Percentiles rank a stretch among this genome's conserved stretches.
Conservation (phyloP, 805 yeast species). For the Pichia scutulata region DNA sequence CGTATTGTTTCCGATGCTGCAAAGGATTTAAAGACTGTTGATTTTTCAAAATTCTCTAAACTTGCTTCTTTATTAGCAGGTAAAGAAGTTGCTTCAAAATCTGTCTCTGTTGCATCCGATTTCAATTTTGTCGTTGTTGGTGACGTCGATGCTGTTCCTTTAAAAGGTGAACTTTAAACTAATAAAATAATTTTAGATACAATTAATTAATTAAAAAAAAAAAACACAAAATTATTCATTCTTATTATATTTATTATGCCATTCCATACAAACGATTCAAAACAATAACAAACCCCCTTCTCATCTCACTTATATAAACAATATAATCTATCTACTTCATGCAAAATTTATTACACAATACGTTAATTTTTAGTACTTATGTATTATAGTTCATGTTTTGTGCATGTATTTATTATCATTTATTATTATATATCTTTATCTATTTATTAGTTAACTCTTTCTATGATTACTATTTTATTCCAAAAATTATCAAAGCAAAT, state of each 20-base stretch:
- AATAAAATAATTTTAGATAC: neutral
- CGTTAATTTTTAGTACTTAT: neutral
- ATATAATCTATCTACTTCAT: neutral
- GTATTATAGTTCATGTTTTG: neutral
- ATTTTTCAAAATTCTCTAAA: slow-evolving; percentile 37
- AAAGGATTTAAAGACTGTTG: slow-evolving; percentile 36
- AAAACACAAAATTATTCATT: neutral
- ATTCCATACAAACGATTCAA: neutral
- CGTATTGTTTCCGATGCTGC: slow-evolving; percentile 55
- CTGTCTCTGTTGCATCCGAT: slow-evolving; percentile 40
- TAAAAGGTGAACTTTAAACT: slow-evolving; percentile 73
- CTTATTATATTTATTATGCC: neutral
- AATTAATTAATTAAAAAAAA: neutral
- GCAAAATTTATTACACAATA: neutral
- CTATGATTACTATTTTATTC: neutral
- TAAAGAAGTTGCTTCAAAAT: slow-evolving; percentile 27
- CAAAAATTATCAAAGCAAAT: neutral
- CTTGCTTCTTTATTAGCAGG: slow-evolving; percentile 41
- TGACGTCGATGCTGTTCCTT: slow-evolving; percentile 79
- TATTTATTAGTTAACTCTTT: slow-evolving; percentile 1
- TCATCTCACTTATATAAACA: neutral
- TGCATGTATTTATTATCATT: slow-evolving; percentile 11
- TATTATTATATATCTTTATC: slow-evolving; percentile 3
- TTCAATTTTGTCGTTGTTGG: slow-evolving; percentile 89
- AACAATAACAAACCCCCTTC: neutral